Evolutionary conservation across 1,139 yeast genomes (phyloP).

Genomic region (Blastobotrys serpentis): DNA sequence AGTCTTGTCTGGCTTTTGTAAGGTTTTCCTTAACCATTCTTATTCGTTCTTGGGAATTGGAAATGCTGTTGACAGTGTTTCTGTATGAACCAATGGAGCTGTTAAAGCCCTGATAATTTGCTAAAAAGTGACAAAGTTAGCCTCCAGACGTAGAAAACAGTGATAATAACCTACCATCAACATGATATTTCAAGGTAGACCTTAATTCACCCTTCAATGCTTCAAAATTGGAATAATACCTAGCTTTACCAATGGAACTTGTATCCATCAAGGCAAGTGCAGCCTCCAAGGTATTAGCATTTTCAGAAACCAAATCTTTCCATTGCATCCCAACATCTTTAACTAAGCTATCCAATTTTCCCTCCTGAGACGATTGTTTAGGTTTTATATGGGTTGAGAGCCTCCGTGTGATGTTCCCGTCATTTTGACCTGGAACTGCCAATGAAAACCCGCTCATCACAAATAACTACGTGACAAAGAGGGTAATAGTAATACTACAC

Average conservation of each 20-base stretch:
- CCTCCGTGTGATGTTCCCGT: constrained; percentile 21
- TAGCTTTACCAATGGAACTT: constrained; percentile 85
- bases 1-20: constrained; percentile 47
- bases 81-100: constrained; percentile 78
- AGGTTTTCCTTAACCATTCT: constrained; percentile 53
- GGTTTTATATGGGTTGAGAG: constrained; percentile 19
- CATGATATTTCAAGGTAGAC: constrained; percentile 62
- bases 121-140: constrained; percentile 14
- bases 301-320: constrained; percentile 42
- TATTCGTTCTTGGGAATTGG: constrained; percentile 57
- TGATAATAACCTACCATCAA: constrained; percentile 46
- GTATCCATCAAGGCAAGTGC: constrained; percentile 80
- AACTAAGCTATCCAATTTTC: constrained; percentile 21
- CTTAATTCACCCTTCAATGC: constrained; percentile 56
- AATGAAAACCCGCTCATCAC: constrained; percentile 20
- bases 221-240: constrained; percentile 57
- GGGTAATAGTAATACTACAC: neutral
- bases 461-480: neutral
- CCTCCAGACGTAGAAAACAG: neutral
- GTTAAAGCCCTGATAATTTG: constrained; percentile 79
- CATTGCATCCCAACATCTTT: constrained; percentile 28
- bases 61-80: constrained; percentile 53
- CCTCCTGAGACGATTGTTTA: constrained; percentile 12
- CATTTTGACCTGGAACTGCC: constrained; percentile 19
- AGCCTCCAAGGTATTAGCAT: constrained; percentile 76